Evolutionary conservation across 2,329 filamentous ascomycete genomes (phyloP).

Genomic region (Cladosporium sp.): DNA sequence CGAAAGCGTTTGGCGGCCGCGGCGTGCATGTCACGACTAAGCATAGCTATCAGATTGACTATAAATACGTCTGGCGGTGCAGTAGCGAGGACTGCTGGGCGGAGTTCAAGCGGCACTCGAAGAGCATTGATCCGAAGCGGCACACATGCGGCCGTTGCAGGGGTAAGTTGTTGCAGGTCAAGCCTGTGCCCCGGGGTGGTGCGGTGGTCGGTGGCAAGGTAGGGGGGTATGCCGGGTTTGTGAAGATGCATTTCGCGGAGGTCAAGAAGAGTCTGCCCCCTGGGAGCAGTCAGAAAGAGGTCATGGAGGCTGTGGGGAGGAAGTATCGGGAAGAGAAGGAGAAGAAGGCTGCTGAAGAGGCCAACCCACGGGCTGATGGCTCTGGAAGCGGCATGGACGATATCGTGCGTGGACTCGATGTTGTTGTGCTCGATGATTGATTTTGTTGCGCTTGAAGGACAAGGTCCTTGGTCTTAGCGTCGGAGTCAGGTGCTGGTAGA

Average conservation of each 20-base stretch:
- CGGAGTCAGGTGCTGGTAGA: background rate
- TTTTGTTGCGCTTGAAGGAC: background rate
- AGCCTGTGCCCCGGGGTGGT: constrained; percentile 59
- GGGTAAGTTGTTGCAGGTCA: constrained; percentile 63
- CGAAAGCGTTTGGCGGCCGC: constrained; percentile 50
- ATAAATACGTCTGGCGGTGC: constrained; percentile 87
- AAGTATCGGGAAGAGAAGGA: constrained; percentile 52
- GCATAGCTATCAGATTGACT: constrained; percentile 83
- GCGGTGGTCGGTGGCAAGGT: constrained; percentile 23
- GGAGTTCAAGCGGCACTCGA: constrained; percentile 78
- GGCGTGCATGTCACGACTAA: constrained; percentile 79
- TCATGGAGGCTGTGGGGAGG: constrained; percentile 62
- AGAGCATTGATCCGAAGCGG: constrained; percentile 67
- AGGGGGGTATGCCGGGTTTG: constrained; percentile 51
- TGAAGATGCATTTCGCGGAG: constrained; percentile 62
- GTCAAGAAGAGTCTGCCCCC: constrained; percentile 52
- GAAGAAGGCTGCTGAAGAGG: constrained; percentile 2
- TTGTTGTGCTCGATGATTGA: constrained; percentile 19
- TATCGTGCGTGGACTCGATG: constrained; percentile 16
- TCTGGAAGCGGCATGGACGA: constrained; percentile 14
- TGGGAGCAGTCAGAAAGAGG: constrained; percentile 54
- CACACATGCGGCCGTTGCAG: constrained; percentile 76
- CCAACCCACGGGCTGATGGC: background rate
- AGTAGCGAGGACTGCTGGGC: constrained; percentile 49
- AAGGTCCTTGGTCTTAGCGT: background rate